These are phyloP conservation scores for Dactylellina haptotyla DNA, from an alignment of 2,329 filamentous ascomycete species.

Conservation along the genomic window DNA sequence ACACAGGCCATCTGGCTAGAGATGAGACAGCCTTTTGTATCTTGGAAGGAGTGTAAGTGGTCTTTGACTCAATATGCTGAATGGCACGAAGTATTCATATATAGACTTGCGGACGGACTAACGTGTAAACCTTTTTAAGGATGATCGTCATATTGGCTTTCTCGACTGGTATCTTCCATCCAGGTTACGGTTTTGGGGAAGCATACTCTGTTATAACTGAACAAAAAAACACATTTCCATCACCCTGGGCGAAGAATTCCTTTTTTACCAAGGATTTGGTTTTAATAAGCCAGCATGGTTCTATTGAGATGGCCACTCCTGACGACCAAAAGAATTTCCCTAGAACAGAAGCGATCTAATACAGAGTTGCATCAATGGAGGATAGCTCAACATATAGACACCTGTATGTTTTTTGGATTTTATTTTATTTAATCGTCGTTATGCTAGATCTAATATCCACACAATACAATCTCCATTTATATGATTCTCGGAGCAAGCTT, in stretches of 20 bases:
- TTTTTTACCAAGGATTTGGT: slow-evolving; percentile 36
- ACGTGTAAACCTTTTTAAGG: slow-evolving; percentile 47
- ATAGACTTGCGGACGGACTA: background rate
- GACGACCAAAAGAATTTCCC: slow-evolving; percentile 2
- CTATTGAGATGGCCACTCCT: background rate
- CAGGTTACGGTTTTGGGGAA: slow-evolving; percentile 58
- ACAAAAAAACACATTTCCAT: slow-evolving; percentile 30
- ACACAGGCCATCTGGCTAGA: slow-evolving; percentile 69
- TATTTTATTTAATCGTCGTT: background rate
- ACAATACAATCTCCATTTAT: too few relatives aligned
- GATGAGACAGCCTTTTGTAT: slow-evolving; percentile 68
- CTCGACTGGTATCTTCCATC: slow-evolving; percentile 65
- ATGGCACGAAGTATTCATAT: background rate
- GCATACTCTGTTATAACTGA: slow-evolving; percentile 43
- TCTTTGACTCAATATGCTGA: background rate
- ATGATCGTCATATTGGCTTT: slow-evolving; percentile 66
- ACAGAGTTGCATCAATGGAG: too few relatives aligned
- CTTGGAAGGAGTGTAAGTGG: slow-evolving; percentile 65
- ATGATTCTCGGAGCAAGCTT: slow-evolving; percentile 32
- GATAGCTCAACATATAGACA: too few relatives aligned
- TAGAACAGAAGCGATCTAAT: slow-evolving; percentile 7
- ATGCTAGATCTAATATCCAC: background rate
- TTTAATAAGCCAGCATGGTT: background rate
- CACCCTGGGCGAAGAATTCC: slow-evolving; percentile 21
- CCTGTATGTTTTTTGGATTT: too few relatives aligned